Conservation (phyloP, 306 rosid species). For the Vigna hirtella region DNA sequence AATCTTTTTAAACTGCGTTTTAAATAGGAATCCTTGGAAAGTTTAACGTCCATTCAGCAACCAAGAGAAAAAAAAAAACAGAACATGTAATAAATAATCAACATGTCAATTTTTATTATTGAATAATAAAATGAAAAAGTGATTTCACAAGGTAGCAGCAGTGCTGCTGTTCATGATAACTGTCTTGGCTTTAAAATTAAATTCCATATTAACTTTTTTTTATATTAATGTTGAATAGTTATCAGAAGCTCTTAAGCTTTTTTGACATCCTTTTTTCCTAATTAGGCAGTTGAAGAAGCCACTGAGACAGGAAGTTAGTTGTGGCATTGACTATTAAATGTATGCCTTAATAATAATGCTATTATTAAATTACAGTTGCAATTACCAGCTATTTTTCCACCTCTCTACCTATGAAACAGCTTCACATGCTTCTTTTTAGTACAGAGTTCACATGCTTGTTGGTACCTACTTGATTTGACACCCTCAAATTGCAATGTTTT, state of each 20-base stretch:
- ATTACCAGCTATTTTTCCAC: conserved; percentile 28
- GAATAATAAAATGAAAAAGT: background rate
- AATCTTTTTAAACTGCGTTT: background rate
- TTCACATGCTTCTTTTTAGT: conserved; percentile 32
- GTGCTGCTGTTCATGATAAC: background rate
- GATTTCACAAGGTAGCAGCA: background rate
- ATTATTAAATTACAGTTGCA: conserved; percentile 44
- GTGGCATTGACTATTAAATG: conserved; percentile 39
- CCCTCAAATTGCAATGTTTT: conserved; percentile 1
- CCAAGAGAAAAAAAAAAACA: background rate
- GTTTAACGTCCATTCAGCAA: background rate
- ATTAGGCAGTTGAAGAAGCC: conserved; percentile 18
- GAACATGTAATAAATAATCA: too few species aligned
- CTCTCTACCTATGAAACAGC: conserved; percentile 16
- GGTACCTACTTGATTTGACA: conserved; percentile 32
- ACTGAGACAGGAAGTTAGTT: conserved; percentile 33
- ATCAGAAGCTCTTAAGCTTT: background rate
- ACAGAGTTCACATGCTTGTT: conserved; percentile 35
- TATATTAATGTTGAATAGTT: background rate
- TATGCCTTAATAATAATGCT: background rate
- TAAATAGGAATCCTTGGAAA: background rate
- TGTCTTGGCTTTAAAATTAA: background rate
- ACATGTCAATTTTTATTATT: too few species aligned
- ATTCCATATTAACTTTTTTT: background rate
- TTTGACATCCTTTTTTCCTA: conserved; percentile 7